Conservation (phyloP, 2,329 filamentous ascomycete genomes). For the Penicillium palitans region DNA sequence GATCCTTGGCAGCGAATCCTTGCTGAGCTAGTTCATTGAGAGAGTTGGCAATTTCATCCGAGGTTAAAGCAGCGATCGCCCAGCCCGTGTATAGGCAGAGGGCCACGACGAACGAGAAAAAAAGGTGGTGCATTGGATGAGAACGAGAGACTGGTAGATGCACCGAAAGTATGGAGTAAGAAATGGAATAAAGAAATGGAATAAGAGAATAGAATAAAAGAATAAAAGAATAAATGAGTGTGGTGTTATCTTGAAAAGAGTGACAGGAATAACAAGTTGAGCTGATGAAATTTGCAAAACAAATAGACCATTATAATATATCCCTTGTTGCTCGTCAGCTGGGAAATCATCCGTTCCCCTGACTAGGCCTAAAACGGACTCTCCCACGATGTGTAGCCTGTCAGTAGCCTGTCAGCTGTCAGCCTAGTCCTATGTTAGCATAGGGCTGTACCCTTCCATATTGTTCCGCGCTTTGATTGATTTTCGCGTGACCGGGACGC, state of each 20-base stretch:
- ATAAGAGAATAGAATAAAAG: neutral
- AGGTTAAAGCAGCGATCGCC: constrained; percentile 3
- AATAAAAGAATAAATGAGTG: neutral
- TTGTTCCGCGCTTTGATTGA: neutral
- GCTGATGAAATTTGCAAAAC: neutral
- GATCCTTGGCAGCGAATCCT: constrained; percentile 14
- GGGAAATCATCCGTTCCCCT: neutral
- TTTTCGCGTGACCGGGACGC: neutral
- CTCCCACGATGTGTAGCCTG: neutral
- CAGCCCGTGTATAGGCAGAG: constrained; percentile 1
- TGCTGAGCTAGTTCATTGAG: constrained; percentile 15
- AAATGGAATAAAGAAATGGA: neutral
- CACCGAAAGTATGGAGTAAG: neutral
- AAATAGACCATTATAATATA: neutral
- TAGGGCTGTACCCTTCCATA: neutral
- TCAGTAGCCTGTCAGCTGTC: neutral
- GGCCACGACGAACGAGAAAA: neutral
- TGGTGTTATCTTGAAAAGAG: constrained; percentile 4
- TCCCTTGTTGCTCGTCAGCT: neutral
- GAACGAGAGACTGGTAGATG: neutral
- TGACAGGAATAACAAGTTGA: neutral
- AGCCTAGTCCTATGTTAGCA: neutral
- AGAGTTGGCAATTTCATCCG: constrained; percentile 13
- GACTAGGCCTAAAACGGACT: constrained; percentile 1
- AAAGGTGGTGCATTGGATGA: neutral